Evolutionary conservation across 2,329 filamentous ascomycete genomes (phyloP), one percentile per base, ranked within the genome.

Genomic region (Monosporascus sp.): DNA sequence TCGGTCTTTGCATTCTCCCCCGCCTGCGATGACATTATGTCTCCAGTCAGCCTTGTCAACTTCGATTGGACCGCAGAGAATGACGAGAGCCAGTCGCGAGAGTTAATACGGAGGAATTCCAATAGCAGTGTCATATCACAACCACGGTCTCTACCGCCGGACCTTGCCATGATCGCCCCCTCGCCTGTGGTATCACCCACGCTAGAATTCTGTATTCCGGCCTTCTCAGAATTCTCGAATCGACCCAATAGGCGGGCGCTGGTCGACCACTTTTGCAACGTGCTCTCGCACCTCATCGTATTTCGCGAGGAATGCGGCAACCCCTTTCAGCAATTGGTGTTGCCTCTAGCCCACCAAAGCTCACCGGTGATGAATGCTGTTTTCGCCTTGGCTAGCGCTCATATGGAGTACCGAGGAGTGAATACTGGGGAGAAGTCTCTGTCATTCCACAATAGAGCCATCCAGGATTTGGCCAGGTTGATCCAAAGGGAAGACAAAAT

Each of bases 371-470:
- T 89, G 68, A 90, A 94, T 64, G 90, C 91, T 9, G 87, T 97
- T 55, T 91, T 89, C 54, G 91, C 91, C 0, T 74, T 97, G 7
- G 84, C 90, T 0, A 89, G 88, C 53, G 93, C 91, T 54, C 94
- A 96, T 66, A 74, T 95, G 54, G 88, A 93, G 59, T 90, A 81
- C 48, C 72, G 80, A 26, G 80, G 79, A 2, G 70, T 81, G 6
- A 69, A 76, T 26, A 78, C 76, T 7, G 65, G 70, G 20, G 80
- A 85, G 59, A 79, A 77, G 59, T 83, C 81, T 37, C 67, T 84
- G 1, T 76, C 77, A 55, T 85, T 84, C 56, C 82, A 86, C 57
- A 83, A 79, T 55, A 74, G 76, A 62, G 81, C 82, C 11, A 78
- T 86, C 24, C 78, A 81, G 58, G 81, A 79, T 1, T 68, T 86